A percentile compares a stretch with the other conserved stretches of the same genome.
Conservation (phyloP, 345 rosid species). For the Eucalyptus pumila region DNA sequence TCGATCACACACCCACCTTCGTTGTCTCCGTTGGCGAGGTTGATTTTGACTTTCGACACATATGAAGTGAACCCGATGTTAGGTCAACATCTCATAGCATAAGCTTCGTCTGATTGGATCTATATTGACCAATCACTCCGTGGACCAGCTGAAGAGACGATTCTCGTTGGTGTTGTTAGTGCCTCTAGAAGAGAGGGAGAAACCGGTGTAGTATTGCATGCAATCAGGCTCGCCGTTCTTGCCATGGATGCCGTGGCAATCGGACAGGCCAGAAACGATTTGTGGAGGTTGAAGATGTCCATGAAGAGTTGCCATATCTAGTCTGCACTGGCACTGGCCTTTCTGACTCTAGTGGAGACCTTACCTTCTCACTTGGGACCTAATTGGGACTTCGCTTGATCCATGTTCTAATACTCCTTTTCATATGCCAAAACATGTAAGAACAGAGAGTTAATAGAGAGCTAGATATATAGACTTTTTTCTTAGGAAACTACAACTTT, state of each 20-base stretch:
- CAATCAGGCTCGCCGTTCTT: constrained; percentile 51
- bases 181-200: constrained; percentile 7
- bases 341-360: constrained; percentile 14
- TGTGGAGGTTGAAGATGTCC: constrained; percentile 51
- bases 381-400: background rate
- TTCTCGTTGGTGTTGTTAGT: background rate
- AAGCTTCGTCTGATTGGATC: constrained; percentile 14
- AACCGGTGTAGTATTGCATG: constrained; percentile 32
- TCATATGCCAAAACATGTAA: background rate
- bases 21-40: background rate
- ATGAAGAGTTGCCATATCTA: constrained; percentile 33
- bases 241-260: constrained; percentile 38
- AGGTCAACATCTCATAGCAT: constrained; percentile 39
- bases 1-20: constrained; percentile 38
- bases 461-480: background rate
- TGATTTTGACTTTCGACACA: constrained; percentile 30
- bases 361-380: constrained; percentile 31
- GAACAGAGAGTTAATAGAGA: background rate
- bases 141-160: constrained; percentile 19
- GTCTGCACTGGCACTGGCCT: constrained; percentile 19
- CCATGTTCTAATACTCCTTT: background rate
- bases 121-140: constrained; percentile 32
- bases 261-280: constrained; percentile 22
- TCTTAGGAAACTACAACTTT: background rate
- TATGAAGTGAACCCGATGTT: constrained; percentile 49